These are phyloP conservation scores for Furcasterigmium sp. DNA, from an alignment of 2,329 filamentous ascomycete genomes.

Conservation along the genomic window DNA sequence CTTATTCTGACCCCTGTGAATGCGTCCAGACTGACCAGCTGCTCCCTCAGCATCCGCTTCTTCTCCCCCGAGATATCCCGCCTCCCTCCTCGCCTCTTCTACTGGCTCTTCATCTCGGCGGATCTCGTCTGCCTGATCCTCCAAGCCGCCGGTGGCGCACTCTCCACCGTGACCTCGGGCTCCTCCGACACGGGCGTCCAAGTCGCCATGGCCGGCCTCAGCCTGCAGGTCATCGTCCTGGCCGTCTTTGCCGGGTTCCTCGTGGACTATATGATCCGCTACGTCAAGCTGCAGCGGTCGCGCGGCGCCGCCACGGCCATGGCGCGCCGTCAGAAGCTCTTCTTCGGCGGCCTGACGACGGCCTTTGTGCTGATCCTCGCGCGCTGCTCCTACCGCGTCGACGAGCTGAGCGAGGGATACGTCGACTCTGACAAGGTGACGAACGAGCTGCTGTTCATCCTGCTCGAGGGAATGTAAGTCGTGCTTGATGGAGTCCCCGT, in stretches of 20 bases:
- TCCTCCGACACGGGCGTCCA: slow-evolving; percentile 34
- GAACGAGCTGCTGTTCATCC: slow-evolving; percentile 46
- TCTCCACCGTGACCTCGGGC: slow-evolving; percentile 39
- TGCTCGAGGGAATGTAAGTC: slow-evolving; percentile 42
- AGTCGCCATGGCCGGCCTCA: slow-evolving; percentile 42
- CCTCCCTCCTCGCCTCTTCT: slow-evolving; percentile 32
- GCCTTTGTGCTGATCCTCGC: slow-evolving; percentile 56
- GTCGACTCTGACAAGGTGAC: slow-evolving; percentile 43
- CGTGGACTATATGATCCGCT: slow-evolving; percentile 40
- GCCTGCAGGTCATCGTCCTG: slow-evolving; percentile 53
- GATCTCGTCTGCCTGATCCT: slow-evolving; percentile 50
- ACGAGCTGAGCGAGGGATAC: slow-evolving; percentile 61
- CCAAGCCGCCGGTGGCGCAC: slow-evolving; percentile 50
- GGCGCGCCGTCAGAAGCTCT: slow-evolving; percentile 27
- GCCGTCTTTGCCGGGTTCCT: slow-evolving; percentile 44
- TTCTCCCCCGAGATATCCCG: slow-evolving; percentile 32
- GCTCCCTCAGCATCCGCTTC: slow-evolving; percentile 26
- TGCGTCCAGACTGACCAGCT: slow-evolving; percentile 1
- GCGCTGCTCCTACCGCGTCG: slow-evolving; percentile 57
- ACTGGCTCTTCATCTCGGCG: slow-evolving; percentile 44
- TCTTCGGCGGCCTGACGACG: slow-evolving; percentile 44
- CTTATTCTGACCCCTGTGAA: rapidly evolving
- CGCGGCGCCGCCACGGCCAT: slow-evolving; percentile 10
- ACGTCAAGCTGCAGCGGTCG: slow-evolving; percentile 20
- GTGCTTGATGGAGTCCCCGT: too few relatives aligned